Conservation (phyloP, 2,329 filamentous ascomycete species). For the Venturia carpophila region DNA sequence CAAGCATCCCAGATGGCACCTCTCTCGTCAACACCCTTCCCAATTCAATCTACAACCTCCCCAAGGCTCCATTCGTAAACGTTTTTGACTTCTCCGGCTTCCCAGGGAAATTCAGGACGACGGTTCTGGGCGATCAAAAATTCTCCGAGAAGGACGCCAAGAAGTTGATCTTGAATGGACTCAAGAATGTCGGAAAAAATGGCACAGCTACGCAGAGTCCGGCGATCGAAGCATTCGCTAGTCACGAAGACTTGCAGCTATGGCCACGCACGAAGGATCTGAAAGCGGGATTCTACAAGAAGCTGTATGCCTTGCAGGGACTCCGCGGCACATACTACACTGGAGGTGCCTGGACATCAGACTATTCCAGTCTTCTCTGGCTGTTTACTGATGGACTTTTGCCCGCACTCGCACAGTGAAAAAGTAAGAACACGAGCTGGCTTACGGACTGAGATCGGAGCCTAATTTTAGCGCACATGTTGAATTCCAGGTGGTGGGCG, state of each 20-base stretch:
- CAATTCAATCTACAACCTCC: not conserved
- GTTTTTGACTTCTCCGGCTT: not conserved
- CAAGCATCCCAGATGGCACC: not conserved
- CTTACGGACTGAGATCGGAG: not conserved
- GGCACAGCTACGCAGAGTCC: not conserved
- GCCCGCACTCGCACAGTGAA: not conserved
- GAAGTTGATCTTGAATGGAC: not conserved
- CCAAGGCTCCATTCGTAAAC: not conserved
- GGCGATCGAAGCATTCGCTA: constrained; percentile 1
- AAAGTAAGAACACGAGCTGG: too few species aligned
- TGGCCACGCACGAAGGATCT: constrained; percentile 19
- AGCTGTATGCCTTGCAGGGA: constrained; percentile 25
- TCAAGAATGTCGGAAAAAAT: not conserved
- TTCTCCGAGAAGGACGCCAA: not conserved
- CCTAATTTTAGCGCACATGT: not conserved
- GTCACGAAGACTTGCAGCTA: not conserved
- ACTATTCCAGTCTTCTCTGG: constrained; percentile 24
- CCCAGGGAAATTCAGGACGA: constrained; percentile 2
- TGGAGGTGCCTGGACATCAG: constrained; percentile 22
- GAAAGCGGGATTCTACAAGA: constrained; percentile 22
- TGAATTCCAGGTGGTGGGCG: not conserved
- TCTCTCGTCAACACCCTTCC: not conserved
- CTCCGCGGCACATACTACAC: constrained; percentile 24
- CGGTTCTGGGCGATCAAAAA: not conserved
- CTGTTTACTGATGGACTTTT: constrained; percentile 20